Evolutionary conservation across 345 rosid genomes (phyloP), one percentile per base, ranked within the genome.

Genomic region (Brassica napus): DNA sequence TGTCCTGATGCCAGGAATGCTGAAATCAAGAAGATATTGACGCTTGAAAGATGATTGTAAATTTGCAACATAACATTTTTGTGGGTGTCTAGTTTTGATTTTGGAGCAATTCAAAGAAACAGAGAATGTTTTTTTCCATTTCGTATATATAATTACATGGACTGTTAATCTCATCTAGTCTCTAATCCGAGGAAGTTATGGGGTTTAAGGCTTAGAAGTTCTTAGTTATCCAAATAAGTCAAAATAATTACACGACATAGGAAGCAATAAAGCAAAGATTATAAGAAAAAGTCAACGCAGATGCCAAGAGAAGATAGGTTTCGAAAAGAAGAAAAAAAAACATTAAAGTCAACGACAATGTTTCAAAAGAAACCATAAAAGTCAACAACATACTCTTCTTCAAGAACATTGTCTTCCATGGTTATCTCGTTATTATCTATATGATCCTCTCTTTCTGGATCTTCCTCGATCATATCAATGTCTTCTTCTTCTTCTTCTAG

Each of bases 341-440:
- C 78, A 61, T 52, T 9, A 52, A 79, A 79, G 66, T 79, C 82
- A 79, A 79, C 75, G 60, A 37, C 47, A 62, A 52, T 6, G 65
- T 47, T 39, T 79, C 75, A 79, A 74, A 79, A 79, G 75, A 74
- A 74, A 52, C 82, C 82, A 62, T 62, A 4, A 54, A 79, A 79
- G 79, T 79, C 82, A 79, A 79, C 79, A 52, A 37, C 59, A 62
- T n/a, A 5, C 5, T 61, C 59, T 35, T 73, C 12, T 35, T 79
- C 60, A 68, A 26, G 11, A 35, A 35, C 71, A 61, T 0, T 26
- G 12, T 69, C 75, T 79, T 61, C 60, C 74, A 69, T 79, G 82
- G 63, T 69, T 35, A 15, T 62, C 28, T 79, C 82, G 31, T 62
- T 68, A 28, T 74, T 65, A 61, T 52, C 57, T 52, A 5, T 68